These are phyloP conservation scores for Penicillium bovifimosum DNA, from an alignment of 495 filamentous ascomycete genomes.

Conservation along the genomic window DNA sequence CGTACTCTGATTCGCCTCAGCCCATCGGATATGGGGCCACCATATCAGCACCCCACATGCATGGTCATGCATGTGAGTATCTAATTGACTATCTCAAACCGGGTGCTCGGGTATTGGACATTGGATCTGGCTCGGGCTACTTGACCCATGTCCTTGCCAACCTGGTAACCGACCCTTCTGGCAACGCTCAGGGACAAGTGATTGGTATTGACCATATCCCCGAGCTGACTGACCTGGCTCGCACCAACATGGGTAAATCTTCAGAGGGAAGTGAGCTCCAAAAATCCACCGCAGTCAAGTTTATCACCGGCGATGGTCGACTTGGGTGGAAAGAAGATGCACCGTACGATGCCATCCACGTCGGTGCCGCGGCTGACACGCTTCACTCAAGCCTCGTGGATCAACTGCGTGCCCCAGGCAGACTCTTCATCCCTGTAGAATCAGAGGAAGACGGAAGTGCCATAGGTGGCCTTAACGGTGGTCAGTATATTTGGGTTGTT, in stretches of 20 bases:
- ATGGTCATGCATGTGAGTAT: constrained; percentile 70
- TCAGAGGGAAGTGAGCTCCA: constrained; percentile 58
- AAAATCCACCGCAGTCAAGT: constrained; percentile 55
- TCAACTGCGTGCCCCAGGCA: constrained; percentile 73
- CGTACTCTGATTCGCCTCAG: constrained; percentile 91
- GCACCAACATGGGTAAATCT: constrained; percentile 68
- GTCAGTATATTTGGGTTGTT: constrained; percentile 84
- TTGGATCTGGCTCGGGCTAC: constrained; percentile 88
- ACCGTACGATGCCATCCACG: constrained; percentile 88
- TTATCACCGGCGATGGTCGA: constrained; percentile 77
- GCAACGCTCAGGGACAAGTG: constrained; percentile 45
- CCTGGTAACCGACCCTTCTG: constrained; percentile 52
- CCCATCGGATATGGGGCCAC: constrained; percentile 82
- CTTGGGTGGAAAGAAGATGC: constrained; percentile 60
- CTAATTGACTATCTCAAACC: constrained; percentile 56
- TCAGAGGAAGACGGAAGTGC: constrained; percentile 35
- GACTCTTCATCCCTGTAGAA: constrained; percentile 85
- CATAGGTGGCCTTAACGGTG: constrained; percentile 15
- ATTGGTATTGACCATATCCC: constrained; percentile 88
- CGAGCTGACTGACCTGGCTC: constrained; percentile 67
- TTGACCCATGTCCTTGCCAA: constrained; percentile 85
- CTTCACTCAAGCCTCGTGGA: constrained; percentile 68
- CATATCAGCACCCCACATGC: constrained; percentile 97
- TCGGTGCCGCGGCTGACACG: constrained; percentile 77
- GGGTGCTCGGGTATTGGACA: constrained; percentile 65